Conservation (phyloP, 441 rosid genomes). For the Erodium moschatum region DNA sequence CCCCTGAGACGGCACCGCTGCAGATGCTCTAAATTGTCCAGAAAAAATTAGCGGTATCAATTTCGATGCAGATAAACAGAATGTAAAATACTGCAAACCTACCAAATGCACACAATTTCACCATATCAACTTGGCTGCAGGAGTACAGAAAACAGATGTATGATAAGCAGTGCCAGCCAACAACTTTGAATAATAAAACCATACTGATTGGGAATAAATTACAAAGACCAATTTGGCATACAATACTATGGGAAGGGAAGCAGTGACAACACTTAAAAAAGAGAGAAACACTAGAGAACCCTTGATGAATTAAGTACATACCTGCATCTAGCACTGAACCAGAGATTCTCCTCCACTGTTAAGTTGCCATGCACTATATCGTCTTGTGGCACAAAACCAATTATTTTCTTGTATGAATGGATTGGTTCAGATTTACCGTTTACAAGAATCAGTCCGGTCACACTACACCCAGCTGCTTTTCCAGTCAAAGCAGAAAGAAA, state of each 20-base stretch:
- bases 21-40: neutral
- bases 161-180: slow-evolving; percentile 1
- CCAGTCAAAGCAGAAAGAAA: slow-evolving; percentile 91
- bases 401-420: slow-evolving; percentile 75
- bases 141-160: slow-evolving; percentile 10
- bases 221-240: neutral
- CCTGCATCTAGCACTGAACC: slow-evolving; percentile 99
- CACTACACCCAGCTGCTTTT: slow-evolving; percentile 64
- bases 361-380: slow-evolving; percentile 97
- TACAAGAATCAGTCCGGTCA: slow-evolving; percentile 62
- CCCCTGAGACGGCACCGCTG: too few species aligned
- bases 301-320: slow-evolving; percentile 21
- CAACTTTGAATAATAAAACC: neutral
- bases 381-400: slow-evolving; percentile 93
- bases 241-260: neutral
- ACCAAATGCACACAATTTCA: slow-evolving; percentile 2
- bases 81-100: neutral
- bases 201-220: neutral
- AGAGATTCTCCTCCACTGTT: slow-evolving; percentile 87
- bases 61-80: neutral
- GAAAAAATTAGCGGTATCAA: neutral
- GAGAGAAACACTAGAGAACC: neutral
- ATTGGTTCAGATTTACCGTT: slow-evolving; percentile 74
- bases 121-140: neutral
- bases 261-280: slow-evolving; percentile 1